Base-by-base conservation (phyloP, 495 filamentous ascomycete genomes). In the Evernia prunastri region DNA sequence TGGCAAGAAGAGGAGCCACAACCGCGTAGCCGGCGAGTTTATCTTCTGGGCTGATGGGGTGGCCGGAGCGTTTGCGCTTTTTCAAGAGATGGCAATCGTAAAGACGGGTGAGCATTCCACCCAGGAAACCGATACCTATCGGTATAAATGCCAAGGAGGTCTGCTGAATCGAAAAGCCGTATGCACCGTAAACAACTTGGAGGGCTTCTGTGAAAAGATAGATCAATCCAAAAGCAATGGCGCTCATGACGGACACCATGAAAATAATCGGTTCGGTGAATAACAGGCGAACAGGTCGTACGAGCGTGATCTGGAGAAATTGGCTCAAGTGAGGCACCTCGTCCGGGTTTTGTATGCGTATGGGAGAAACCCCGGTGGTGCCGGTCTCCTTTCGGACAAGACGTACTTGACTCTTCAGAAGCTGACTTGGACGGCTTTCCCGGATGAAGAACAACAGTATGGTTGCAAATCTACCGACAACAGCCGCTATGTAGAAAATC, bases 201-300 rank as follows among this genome's bases (percentile, higher is more conserved):
- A 82, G 66, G 10, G 79, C 77, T 69, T 83, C 79, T 3, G 80
- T 79, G 65, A 82, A 83, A 15, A 84, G 78, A 60, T 83, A 85
- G 40, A 84, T 77, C n/a, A 83, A 70, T 3, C 76, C 79, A 65
- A 77, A 79, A 31, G 76, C 76, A 15, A 78, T 66, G 18, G 80
- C 78, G 13, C 74, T 76, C 70, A 80, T 78, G 40, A 77, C 69
- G 5, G 80, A 71, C 18, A 79, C 75, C 8, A 75, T 68, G 57
- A 79, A 75, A 25, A 83, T 77, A 37, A 83, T 79, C 18, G 79
- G 79, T 56, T 83, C 80, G 27, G 72, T 75, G 68, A 78, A 77
- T 58, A 82, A 78, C 0, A 83, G 72, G 10, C 75, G 72, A 6
- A 76, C 63, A 1, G 81, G 80, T 2, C 77, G 73, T 58, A 73